A percentile compares a stretch with the other conserved stretches of the same genome.
Conservation (phyloP, 2,329 filamentous ascomycete species). For the Aspergillus quadrilineatus region DNA sequence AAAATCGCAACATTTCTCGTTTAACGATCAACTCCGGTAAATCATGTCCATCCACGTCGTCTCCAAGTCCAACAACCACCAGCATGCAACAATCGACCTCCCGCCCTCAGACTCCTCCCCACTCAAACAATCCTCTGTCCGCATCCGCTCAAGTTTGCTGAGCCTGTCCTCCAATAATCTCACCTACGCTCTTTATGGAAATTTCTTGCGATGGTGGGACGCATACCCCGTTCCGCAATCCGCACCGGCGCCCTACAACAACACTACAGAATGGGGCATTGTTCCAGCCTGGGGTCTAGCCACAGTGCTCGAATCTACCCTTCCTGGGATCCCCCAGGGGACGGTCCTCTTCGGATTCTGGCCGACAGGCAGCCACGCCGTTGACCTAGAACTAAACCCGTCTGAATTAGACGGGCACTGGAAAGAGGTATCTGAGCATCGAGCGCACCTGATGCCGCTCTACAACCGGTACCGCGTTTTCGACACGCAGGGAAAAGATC, state of each 20-base stretch:
- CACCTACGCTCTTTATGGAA: constrained; percentile 18
- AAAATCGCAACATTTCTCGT: too few relatives aligned
- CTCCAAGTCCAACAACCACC: constrained; percentile 26
- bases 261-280: constrained; percentile 45
- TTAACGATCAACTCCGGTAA: not conserved
- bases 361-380: constrained; percentile 41
- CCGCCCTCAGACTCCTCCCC: not conserved
- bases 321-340: constrained; percentile 33
- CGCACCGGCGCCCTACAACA: constrained; percentile 31
- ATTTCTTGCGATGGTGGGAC: constrained; percentile 37
- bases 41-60: constrained; percentile 27
- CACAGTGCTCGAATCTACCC: constrained; percentile 43
- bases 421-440: constrained; percentile 39
- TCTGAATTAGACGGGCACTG: constrained; percentile 32
- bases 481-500: constrained; percentile 11
- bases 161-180: constrained; percentile 24
- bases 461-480: constrained; percentile 47
- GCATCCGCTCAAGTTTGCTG: constrained; percentile 19
- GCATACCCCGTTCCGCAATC: constrained; percentile 44
- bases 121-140: constrained; percentile 12
- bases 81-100: constrained; percentile 21
- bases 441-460: constrained; percentile 40
- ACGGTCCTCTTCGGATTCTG: constrained; percentile 46
- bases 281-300: constrained; percentile 53
- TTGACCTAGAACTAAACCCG: constrained; percentile 40